Evolutionary conservation across 768 basidiomycete species (phyloP).

Genomic region (Rhizopogon salebrosus): DNA sequence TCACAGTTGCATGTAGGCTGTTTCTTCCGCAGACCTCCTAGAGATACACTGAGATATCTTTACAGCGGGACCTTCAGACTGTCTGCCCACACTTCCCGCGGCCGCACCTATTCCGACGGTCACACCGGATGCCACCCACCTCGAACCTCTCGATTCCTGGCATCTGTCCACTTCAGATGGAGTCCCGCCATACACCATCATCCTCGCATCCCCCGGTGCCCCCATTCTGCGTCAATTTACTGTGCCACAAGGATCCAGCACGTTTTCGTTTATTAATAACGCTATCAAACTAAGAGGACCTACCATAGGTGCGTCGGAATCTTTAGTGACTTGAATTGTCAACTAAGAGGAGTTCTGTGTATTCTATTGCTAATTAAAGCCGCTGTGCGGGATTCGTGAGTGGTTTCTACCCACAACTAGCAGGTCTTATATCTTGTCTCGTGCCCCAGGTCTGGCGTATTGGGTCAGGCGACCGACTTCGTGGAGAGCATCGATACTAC

Average conservation of each 20-base stretch:
- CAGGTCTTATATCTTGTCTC: not conserved
- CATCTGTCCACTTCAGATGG: conserved; percentile 40
- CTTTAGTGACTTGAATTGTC: not conserved
- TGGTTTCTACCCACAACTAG: not conserved
- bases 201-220: conserved; percentile 33
- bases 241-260: conserved; percentile 26
- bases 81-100: conserved; percentile 13
- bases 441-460: conserved; percentile 33
- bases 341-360: not conserved
- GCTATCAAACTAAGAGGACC: conserved; percentile 26
- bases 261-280: conserved; percentile 39
- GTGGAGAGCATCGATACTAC: not conserved
- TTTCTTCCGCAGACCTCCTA: not conserved
- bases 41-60: not conserved
- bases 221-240: conserved; percentile 38
- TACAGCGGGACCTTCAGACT: conserved; percentile 24
- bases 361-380: conserved; percentile 20
- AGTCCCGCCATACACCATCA: conserved; percentile 39
- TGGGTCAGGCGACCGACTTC: conserved; percentile 14
- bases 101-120: conserved; percentile 26
- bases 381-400: conserved; percentile 40
- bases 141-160: conserved; percentile 44
- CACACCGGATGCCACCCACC: conserved; percentile 32
- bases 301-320: conserved; percentile 31
- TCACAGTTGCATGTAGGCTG: conserved; percentile 30